Conservation (phyloP, 1,139 yeast genomes). For the Yamadazyma diddensiae region DNA sequence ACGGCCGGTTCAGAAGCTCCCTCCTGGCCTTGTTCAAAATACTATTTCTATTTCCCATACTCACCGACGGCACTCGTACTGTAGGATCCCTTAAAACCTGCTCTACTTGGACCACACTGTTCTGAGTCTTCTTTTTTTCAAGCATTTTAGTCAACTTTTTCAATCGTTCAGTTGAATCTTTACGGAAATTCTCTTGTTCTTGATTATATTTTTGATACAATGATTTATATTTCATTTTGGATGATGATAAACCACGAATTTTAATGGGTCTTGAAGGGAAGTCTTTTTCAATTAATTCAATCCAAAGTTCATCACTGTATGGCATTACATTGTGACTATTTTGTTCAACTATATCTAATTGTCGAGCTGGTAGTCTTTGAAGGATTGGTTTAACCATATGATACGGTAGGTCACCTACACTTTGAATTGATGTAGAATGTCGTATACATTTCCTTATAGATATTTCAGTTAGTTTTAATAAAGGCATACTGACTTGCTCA, state of each 20-base stretch:
- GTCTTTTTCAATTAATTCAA: conserved; percentile 38
- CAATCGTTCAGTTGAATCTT: conserved; percentile 48
- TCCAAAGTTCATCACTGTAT: conserved; percentile 55
- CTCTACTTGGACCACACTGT: conserved; percentile 42
- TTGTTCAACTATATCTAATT: conserved; percentile 42
- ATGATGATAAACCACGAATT: not conserved
- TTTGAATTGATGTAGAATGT: conserved; percentile 24
- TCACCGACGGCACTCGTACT: conserved; percentile 19
- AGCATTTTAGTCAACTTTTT: conserved; percentile 43
- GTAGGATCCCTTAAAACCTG: conserved; percentile 40
- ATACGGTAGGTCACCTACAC: conserved; percentile 50
- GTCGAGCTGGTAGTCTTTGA: conserved; percentile 43
- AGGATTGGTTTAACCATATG: conserved; percentile 45
- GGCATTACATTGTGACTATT: conserved; percentile 43
- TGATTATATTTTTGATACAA: conserved; percentile 41
- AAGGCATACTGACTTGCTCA: not conserved
- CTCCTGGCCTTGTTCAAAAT: conserved; percentile 35
- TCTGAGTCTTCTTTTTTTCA: conserved; percentile 42
- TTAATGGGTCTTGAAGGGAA: conserved; percentile 44
- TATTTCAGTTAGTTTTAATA: conserved; percentile 10
- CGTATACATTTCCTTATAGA: conserved; percentile 14
- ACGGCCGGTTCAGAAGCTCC: conserved; percentile 31
- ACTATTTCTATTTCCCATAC: conserved; percentile 18
- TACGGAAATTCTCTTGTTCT: conserved; percentile 47
- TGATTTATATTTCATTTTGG: conserved; percentile 36